Conservation (phyloP, 805 yeast genomes). For the Suhomyces prunicola region DNA sequence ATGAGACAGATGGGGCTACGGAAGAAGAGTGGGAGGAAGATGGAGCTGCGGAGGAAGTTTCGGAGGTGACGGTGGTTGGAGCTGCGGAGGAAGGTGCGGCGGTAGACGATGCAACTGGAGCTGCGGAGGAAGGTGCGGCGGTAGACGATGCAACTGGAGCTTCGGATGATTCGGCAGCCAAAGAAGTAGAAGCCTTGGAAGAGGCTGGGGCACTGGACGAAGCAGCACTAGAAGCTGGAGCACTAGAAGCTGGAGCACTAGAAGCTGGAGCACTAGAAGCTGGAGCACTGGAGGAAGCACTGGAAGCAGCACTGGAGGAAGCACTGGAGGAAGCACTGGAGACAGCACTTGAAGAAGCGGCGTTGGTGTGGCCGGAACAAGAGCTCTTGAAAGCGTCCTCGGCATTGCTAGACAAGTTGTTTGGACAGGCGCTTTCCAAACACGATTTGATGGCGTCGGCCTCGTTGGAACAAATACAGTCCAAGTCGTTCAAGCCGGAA, state of each 20-base stretch:
- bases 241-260: not conserved
- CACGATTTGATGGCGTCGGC: slow-evolving; percentile 55
- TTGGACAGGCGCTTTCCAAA: slow-evolving; percentile 67
- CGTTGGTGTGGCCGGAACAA: slow-evolving; percentile 41
- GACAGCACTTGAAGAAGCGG: slow-evolving; percentile 15
- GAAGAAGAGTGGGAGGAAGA: not conserved
- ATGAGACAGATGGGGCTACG: slow-evolving; percentile 4
- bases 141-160: slow-evolving; percentile 8
- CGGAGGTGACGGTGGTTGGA: slow-evolving; percentile 2
- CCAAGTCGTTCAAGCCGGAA: slow-evolving; percentile 56
- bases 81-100: slow-evolving; percentile 3
- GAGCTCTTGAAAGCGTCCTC: slow-evolving; percentile 51
- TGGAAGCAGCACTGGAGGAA: slow-evolving; percentile 2
- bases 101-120: not conserved
- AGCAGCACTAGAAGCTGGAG: slow-evolving; percentile 2
- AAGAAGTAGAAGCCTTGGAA: slow-evolving; percentile 1
- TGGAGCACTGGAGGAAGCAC: slow-evolving; percentile 2
- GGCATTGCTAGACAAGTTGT: slow-evolving; percentile 57
- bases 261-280: slow-evolving; percentile 1
- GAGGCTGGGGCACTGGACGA: not conserved
- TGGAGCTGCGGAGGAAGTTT: slow-evolving; percentile 4
- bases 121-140: not conserved
- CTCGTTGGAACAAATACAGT: slow-evolving; percentile 66
- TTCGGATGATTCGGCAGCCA: slow-evolving; percentile 5
- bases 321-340: slow-evolving; percentile 5